These are phyloP conservation scores for Psilocybe cyanescens DNA, from an alignment of 768 basidiomycete species.

Conservation along the genomic window DNA sequence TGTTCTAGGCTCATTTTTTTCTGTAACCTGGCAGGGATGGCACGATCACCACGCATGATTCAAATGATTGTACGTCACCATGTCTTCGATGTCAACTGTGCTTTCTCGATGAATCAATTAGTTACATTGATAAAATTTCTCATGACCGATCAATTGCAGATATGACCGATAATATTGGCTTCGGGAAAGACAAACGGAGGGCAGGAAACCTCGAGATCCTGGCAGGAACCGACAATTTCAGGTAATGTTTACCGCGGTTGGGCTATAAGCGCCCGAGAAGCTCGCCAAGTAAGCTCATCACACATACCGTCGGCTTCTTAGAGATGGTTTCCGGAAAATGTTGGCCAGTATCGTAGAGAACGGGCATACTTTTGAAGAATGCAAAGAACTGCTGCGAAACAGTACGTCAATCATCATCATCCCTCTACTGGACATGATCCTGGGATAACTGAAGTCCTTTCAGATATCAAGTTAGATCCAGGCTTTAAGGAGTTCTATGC, in stretches of 20 bases:
- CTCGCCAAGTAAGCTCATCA: background rate
- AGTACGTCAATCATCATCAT: constrained; percentile 43
- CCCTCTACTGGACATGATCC: constrained; percentile 5
- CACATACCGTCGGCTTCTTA: constrained; percentile 29
- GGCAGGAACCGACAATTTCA: constrained; percentile 68
- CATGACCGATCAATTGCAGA: constrained; percentile 44
- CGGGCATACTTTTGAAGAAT: constrained; percentile 84
- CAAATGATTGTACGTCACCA: constrained; percentile 79
- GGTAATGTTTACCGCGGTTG: constrained; percentile 40
- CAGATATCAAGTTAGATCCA: constrained; percentile 80
- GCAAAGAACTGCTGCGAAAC: constrained; percentile 72
- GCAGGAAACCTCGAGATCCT: constrained; percentile 77
- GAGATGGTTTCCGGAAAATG: constrained; percentile 91
- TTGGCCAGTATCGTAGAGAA: constrained; percentile 75
- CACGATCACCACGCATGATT: constrained; percentile 92
- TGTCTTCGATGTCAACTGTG: background rate
- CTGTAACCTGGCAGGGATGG: constrained; percentile 67
- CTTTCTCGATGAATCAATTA: background rate
- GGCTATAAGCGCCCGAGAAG: background rate
- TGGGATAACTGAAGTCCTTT: background rate
- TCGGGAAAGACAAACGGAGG: constrained; percentile 74
- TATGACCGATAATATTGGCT: constrained; percentile 90
- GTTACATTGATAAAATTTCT: background rate
- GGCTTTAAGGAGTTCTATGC: constrained; percentile 89
- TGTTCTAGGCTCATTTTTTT: constrained; percentile 4